phyloP scores from a whole-genome alignment of 2,329 filamentous ascomycete species.

The Scedosporium boydii region DNA sequence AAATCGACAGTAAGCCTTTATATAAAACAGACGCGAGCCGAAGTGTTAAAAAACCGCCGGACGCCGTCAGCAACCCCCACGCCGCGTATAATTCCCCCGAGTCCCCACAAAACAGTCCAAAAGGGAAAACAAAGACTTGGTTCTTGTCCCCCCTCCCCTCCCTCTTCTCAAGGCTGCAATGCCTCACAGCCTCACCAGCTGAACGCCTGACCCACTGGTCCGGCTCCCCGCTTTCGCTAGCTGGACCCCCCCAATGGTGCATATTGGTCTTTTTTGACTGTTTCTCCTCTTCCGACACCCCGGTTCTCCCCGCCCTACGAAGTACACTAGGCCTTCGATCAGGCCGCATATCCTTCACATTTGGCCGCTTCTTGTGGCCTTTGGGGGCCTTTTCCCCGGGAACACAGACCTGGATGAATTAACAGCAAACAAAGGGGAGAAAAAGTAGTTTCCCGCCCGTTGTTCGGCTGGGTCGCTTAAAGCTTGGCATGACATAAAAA shows the following conservation, averaged over 20 bases:
- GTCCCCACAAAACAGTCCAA: not conserved
- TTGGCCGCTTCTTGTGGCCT: not conserved
- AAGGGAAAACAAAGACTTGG: not conserved
- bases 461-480: not conserved
- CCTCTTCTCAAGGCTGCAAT: not conserved
- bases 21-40: too few species aligned
- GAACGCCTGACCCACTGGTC: not conserved
- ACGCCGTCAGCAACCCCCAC: not conserved
- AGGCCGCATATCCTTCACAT: not conserved
- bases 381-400: not conserved
- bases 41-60: not conserved
- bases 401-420: not conserved
- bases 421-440: not conserved
- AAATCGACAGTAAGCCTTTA: too few species aligned
- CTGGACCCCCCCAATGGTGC: not conserved
- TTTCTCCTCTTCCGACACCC: not conserved
- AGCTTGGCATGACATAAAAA: not conserved
- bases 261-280: not conserved
- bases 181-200: constrained; percentile 1
- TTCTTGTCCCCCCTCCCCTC: not conserved
- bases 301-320: not conserved
- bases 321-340: not conserved
- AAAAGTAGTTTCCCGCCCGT: not conserved
- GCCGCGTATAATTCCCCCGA: not conserved
- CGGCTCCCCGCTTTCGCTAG: not conserved